Evolutionary conservation across 805 yeast genomes (phyloP), one percentile per base, ranked within the genome.

Genomic region (Saccharomycopsis microspora): DNA sequence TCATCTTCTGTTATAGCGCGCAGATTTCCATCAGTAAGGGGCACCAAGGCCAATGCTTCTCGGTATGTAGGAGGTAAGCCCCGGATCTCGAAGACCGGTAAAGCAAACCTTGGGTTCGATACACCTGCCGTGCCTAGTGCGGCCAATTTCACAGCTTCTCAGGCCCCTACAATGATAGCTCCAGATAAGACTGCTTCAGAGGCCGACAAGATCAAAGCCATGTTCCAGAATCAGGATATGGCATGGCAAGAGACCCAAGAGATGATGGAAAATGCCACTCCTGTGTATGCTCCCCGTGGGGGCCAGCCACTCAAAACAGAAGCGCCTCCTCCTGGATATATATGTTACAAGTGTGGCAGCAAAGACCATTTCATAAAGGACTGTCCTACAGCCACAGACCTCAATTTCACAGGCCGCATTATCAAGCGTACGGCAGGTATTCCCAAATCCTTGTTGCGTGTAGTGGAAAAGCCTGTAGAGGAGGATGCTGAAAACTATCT

Each of bases 161-260:
- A 54, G n/a, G 40, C 57, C 31, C 44, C 48, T 19, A 52, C 54
- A 41, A 50, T 52, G 35, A 50, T 55, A 6, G 56, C 64, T 1
- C 59, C 67, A 4, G 71, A 68, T 38, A 72, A 71, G 39, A 72
- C 70, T 37, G 63, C 74, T 49, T 68, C 80, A 2, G 98, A 93
- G 64, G 96, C 86, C 53, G 97, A 89, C 55, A 75, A 83, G 66
- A 86, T 93, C 59, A 80, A 82, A 49, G 77, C 80, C 57, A 88
- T 93, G 96, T 87, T 93, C 64, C 88, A 84, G 36, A 88, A 84
- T 46, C 97, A 94, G 64, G 85, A 85, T 50, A 88, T 83, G 56
- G 95, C 85, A 53, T 93, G 99, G 99, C 83, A 83, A 47, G 86
- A 84, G 57, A 86, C 96, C 1, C 98, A 93, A 63, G 90, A 86